These are phyloP conservation scores for Sphagnum contortum DNA, from an alignment of 225 moss, liverwort and hornwort species.

Conservation along the genomic window DNA sequence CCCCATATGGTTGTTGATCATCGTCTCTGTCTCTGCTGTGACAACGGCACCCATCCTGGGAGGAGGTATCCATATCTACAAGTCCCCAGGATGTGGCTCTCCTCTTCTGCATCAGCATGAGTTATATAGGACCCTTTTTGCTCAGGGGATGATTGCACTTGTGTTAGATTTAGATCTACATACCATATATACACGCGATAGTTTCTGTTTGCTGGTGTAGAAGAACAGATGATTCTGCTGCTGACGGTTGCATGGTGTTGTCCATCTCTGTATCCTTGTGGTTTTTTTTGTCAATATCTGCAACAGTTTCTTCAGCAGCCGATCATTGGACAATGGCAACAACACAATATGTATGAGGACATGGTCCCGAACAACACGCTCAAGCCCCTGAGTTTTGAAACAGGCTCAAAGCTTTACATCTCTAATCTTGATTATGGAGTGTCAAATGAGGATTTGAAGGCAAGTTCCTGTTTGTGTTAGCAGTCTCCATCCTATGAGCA, in stretches of 20 bases:
- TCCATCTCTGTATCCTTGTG: conserved; percentile 42
- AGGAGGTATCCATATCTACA: conserved; percentile 99
- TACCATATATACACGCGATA: conserved; percentile 21
- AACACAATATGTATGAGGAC: conserved; percentile 94
- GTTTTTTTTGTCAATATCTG: conserved; percentile 20
- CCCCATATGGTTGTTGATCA: conserved; percentile 40
- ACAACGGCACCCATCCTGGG: conserved; percentile 70
- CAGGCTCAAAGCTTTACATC: conserved; percentile 94
- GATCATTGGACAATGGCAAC: conserved; percentile 87
- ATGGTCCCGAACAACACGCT: conserved; percentile 36
- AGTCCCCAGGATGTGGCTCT: conserved; percentile 95
- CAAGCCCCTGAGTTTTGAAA: conserved; percentile 74
- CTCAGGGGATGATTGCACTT: no score
- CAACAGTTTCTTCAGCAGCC: conserved; percentile 86
- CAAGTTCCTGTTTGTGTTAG: conserved; percentile 5
- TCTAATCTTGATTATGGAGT: conserved; percentile 99
- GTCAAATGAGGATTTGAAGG: conserved; percentile 98
- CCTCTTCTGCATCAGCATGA: conserved; percentile 83
- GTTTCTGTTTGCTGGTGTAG: conserved; percentile 25
- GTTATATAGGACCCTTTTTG: conserved; percentile 19
- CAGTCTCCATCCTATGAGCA: not conserved
- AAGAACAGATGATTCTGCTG: conserved; percentile 33
- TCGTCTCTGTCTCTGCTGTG: conserved; percentile 59
- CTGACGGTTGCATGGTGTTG: conserved; percentile 49
- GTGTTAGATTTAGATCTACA: conserved; percentile 17